Conservation (phyloP, 495 filamentous ascomycete species). For the Aspergillus coremiiformis region DNA sequence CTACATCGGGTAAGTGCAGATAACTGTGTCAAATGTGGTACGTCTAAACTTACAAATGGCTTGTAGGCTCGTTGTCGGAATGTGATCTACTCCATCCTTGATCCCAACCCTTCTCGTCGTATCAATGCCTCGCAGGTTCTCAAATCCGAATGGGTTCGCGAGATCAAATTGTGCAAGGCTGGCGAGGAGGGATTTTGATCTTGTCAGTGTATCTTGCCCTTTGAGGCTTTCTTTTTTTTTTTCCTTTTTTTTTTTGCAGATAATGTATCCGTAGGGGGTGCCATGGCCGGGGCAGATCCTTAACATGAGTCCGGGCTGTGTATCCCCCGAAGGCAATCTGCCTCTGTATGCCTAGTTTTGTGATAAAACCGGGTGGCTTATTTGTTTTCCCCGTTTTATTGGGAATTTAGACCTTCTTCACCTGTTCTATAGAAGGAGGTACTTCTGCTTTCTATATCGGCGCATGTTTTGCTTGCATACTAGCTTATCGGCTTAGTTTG, state of each 20-base stretch:
- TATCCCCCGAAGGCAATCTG: conserved; percentile 7
- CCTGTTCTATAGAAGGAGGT: conserved; percentile 28
- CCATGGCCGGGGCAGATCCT: conserved; percentile 7
- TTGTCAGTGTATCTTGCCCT: not conserved
- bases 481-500: conserved; percentile 24
- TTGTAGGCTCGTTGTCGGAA: conserved; percentile 88
- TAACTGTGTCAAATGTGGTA: conserved; percentile 5
- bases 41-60: conserved; percentile 29
- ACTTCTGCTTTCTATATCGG: conserved; percentile 16
- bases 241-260: conserved; percentile 5
- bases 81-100: conserved; percentile 96
- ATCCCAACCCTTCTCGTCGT: conserved; percentile 82
- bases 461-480: conserved; percentile 17
- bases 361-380: conserved; percentile 22
- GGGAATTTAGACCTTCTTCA: conserved; percentile 18
- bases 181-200: conserved; percentile 81
- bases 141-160: conserved; percentile 96
- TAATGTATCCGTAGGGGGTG: not conserved
- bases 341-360: conserved; percentile 15
- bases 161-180: conserved; percentile 92
- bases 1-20: conserved; percentile 74
- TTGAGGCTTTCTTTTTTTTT: too few relatives aligned
- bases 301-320: conserved; percentile 8
- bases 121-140: conserved; percentile 95
- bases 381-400: conserved; percentile 24